A percentile compares a stretch with the other conserved stretches of the same genome.
phyloP scores from a whole-genome alignment of 441 rosid species.

The Syzygium malaccense region DNA sequence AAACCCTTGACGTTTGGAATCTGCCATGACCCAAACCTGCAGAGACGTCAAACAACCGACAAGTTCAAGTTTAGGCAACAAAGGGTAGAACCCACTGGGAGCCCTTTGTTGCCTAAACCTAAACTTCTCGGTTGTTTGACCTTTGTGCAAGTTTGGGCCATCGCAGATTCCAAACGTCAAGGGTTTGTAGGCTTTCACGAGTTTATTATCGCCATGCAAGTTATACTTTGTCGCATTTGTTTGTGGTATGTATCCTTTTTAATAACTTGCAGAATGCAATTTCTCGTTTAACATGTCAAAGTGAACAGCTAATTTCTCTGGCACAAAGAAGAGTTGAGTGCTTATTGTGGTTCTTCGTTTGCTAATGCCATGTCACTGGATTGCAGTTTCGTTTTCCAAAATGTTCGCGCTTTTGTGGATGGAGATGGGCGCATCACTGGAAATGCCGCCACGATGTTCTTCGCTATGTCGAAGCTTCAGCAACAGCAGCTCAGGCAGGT shows the following conservation, averaged over 20 bases:
- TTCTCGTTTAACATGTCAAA: background rate
- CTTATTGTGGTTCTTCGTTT: background rate
- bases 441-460: slow-evolving; percentile 63
- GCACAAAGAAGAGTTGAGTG: slow-evolving; percentile 63
- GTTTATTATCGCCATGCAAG: slow-evolving; percentile 9
- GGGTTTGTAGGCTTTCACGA: slow-evolving; percentile 2
- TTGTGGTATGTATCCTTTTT: background rate
- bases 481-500: slow-evolving; percentile 82
- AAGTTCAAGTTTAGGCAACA: background rate
- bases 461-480: slow-evolving; percentile 64
- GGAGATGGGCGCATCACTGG: slow-evolving; percentile 81
- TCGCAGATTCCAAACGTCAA: slow-evolving; percentile 6
- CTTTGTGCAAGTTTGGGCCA: slow-evolving; percentile 9
- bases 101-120: background rate
- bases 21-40: slow-evolving; percentile 15
- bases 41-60: background rate
- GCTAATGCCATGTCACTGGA: background rate
- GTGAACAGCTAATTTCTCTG: slow-evolving; percentile 54
- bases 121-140: background rate
- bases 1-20: slow-evolving; percentile 6
- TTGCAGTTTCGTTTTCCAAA: background rate
- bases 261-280: background rate
- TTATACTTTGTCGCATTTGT: background rate
- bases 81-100: background rate
- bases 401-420: slow-evolving; percentile 15